Base-by-base conservation (phyloP, 192 early-diverging fungal genomes). In the Coemansia sp. region DNA sequence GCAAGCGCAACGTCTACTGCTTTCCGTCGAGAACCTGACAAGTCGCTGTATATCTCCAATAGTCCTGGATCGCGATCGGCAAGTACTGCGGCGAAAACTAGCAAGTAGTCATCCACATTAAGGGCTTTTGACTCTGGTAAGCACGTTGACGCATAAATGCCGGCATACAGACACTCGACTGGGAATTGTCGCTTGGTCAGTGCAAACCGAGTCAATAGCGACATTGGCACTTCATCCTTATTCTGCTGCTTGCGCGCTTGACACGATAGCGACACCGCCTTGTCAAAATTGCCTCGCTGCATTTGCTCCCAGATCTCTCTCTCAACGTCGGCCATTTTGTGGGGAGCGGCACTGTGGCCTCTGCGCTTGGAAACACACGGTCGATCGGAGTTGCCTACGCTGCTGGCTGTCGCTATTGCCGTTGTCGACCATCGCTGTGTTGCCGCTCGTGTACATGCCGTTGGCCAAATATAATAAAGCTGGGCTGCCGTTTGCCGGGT, bases 121-220 rank as follows among this genome's bases (percentile, higher is more conserved):
- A 19, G 28, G 23, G 5, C 26, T 11, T 50, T 17, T 19, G 55
- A 61, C 16, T 55, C 21, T 35, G 14, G 3, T 28, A 23, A 11
- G 5, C 28, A 28, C 63, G 37, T 23, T 28, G 46, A 40, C 21
- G 63, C 71, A 17, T 49, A 66, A 13, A 69, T 17, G 28, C 76
- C 76, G 11, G 67, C 76, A 33, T 69, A 71, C 10, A 78, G 32
- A 21, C 76, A 57, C 23, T 69, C 67, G 13, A 69, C 30, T 5
- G 19, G 38, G 11, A 71, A 70, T 57, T 32, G 59, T 35, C 75
- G 75, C 32, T 73, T 68, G 4, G 58, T 43, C 19, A 78, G 35
- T 5, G 63, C 38, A 63, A 78, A 78, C 40, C 58, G 67, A 17
- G 63, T 44, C 17, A 78, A 59, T 26, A 67, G 67, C 11, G 63